phyloP scores from a whole-genome alignment of 306 rosid species.

The Carpinus viminea region DNA sequence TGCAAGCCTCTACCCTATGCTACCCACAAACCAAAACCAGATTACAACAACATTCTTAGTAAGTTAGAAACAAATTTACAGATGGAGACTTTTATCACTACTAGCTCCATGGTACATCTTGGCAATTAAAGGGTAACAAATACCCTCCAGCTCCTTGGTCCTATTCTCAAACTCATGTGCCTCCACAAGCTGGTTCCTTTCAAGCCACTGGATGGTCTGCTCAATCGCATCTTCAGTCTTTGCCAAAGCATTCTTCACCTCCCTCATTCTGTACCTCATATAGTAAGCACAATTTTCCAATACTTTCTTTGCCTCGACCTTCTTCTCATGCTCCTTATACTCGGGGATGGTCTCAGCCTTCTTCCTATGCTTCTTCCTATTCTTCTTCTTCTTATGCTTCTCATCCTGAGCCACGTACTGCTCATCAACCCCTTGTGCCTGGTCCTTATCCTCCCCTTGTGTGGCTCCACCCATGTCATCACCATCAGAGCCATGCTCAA shows the following conservation, averaged over 20 bases:
- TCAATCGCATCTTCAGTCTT: constrained; percentile 1
- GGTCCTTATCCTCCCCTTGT: background rate
- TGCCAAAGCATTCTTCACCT: constrained; percentile 5
- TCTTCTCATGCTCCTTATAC: background rate
- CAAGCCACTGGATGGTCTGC: background rate
- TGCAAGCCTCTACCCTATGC: no score
- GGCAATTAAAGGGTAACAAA: background rate
- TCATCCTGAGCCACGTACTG: background rate
- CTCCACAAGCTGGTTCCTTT: constrained; percentile 5
- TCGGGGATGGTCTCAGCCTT: no score
- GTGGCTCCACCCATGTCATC: constrained; percentile 33
- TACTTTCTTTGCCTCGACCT: constrained; percentile 16
- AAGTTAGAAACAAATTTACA: no score
- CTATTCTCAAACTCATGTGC: constrained; percentile 9
- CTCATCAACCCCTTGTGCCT: background rate
- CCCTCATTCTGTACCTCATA: constrained; percentile 13
- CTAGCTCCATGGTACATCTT: constrained; percentile 5
- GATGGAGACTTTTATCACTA: background rate
- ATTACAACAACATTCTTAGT: no score
- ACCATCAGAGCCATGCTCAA: constrained; percentile 26
- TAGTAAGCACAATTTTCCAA: constrained; percentile 7
- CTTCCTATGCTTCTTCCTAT: no score
- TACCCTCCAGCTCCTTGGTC: constrained; percentile 5
- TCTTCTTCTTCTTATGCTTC: no score
- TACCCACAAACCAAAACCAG: no score